Percentiles rank a stretch among this genome's conserved stretches.
phyloP scores from a whole-genome alignment of 805 yeast genomes.

The Kazachstania africana region DNA sequence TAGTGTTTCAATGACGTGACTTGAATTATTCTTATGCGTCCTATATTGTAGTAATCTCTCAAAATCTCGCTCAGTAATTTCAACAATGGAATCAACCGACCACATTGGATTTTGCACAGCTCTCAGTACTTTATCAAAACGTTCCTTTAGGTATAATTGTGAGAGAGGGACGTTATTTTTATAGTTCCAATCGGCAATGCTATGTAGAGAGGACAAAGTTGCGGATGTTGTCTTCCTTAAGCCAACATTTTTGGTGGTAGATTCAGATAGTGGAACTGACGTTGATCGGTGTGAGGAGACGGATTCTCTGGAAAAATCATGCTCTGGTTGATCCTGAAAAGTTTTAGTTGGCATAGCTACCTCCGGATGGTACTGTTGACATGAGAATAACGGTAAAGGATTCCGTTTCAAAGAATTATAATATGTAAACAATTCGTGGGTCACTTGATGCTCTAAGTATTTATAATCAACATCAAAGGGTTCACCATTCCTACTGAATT shows the following conservation, averaged over 20 bases:
- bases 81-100: slow-evolving; percentile 16
- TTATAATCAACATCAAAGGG: slow-evolving; percentile 3
- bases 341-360: background rate
- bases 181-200: slow-evolving; percentile 17
- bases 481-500: slow-evolving; percentile 6
- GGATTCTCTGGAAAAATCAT: background rate
- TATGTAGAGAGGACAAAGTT: slow-evolving; percentile 2
- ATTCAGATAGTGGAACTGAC: background rate
- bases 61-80: slow-evolving; percentile 4
- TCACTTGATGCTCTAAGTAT: slow-evolving; percentile 5
- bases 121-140: slow-evolving; percentile 12
- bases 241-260: background rate
- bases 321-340: background rate
- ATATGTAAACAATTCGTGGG: slow-evolving; percentile 12
- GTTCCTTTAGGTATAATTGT: slow-evolving; percentile 14
- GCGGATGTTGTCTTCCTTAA: background rate
- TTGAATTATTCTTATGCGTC: background rate
- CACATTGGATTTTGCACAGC: slow-evolving; percentile 12
- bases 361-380: too few species aligned
- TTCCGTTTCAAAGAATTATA: slow-evolving; percentile 14
- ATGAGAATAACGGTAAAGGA: slow-evolving; percentile 16
- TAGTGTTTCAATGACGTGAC: background rate
- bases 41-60: slow-evolving; percentile 2
- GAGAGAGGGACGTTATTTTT: slow-evolving; percentile 17
- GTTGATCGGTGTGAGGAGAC: background rate